Conservation (phyloP, 805 yeast species). For the Yueomyces sp. region DNA sequence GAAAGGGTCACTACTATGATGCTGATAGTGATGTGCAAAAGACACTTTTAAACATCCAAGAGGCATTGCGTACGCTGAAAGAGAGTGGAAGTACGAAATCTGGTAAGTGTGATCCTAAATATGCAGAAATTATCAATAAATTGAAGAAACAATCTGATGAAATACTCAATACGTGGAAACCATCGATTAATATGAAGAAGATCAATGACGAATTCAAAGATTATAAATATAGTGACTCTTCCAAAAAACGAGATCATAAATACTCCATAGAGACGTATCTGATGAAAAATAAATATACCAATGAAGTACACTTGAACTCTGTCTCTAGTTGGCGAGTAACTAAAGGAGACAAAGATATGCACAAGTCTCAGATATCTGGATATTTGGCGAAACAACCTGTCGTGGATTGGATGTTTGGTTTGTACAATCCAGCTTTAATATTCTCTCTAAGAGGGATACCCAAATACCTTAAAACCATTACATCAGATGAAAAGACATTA, state of each 20-base stretch:
- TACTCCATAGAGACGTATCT: constrained; percentile 18
- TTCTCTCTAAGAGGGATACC: constrained; percentile 22
- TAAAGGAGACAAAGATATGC: constrained; percentile 1
- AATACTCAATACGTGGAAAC: constrained; percentile 10
- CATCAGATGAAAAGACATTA: constrained; percentile 20
- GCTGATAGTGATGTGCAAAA: constrained; percentile 10
- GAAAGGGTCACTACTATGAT: constrained; percentile 10
- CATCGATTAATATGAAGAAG: constrained; percentile 7
- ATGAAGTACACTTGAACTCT: constrained; percentile 12
- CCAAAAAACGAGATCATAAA: background rate
- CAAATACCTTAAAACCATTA: constrained; percentile 8
- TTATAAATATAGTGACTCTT: background rate
- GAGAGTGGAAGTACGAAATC: background rate
- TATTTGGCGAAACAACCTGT: constrained; percentile 9
- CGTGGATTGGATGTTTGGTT: constrained; percentile 19
- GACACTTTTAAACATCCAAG: constrained; percentile 7
- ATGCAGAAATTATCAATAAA: background rate
- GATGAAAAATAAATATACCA: constrained; percentile 16
- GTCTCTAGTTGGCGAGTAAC: constrained; percentile 11
- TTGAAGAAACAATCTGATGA: constrained; percentile 8
- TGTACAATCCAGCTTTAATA: constrained; percentile 17
- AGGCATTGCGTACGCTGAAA: constrained; percentile 7
- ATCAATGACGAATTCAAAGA: constrained; percentile 1
- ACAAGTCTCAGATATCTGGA: background rate
- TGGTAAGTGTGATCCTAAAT: constrained; percentile 1